phyloP scores from a whole-genome alignment of 108 stramenopile species.

The Nitzschia sp. region DNA sequence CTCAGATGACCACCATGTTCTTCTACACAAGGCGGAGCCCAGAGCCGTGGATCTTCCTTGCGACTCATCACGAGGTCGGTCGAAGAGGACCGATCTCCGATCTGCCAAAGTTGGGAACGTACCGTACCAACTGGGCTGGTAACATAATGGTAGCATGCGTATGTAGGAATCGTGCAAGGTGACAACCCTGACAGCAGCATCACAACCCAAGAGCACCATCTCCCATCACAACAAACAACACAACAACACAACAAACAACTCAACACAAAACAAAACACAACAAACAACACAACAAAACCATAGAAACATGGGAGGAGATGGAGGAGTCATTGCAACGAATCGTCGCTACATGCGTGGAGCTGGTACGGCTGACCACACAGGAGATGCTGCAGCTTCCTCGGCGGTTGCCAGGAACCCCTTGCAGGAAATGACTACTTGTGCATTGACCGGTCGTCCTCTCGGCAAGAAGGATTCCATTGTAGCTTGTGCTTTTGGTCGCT shows the following conservation, averaged over 20 bases:
- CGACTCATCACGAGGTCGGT: too few relatives aligned
- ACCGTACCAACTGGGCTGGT: too few relatives aligned
- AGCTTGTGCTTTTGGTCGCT: slow-evolving; percentile 64
- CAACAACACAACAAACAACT: not conserved
- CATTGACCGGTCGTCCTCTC: slow-evolving; percentile 49
- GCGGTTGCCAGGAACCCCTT: slow-evolving; percentile 18
- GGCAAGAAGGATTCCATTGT: slow-evolving; percentile 49
- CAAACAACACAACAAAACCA: not conserved
- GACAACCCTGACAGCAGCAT: too few relatives aligned
- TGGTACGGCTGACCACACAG: slow-evolving; percentile 72
- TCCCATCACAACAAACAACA: not conserved
- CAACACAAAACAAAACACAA: not conserved
- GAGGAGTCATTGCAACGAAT: slow-evolving; percentile 80
- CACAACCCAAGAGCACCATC: too few relatives aligned
- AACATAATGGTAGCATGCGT: too few relatives aligned
- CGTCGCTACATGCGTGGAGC: slow-evolving; percentile 81
- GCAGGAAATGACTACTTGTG: slow-evolving; percentile 59
- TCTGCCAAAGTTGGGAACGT: too few relatives aligned
- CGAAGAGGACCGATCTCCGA: too few relatives aligned
- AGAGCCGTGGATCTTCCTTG: too few relatives aligned
- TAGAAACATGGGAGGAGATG: slow-evolving; percentile 89
- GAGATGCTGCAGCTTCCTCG: slow-evolving; percentile 31
- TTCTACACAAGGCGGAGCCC: too few relatives aligned
- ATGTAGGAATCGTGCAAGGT: too few relatives aligned
- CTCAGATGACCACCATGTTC: too few relatives aligned